These are phyloP conservation scores for Ziziphus jujuba DNA, from an alignment of 306 rosid species.

Conservation along the genomic window DNA sequence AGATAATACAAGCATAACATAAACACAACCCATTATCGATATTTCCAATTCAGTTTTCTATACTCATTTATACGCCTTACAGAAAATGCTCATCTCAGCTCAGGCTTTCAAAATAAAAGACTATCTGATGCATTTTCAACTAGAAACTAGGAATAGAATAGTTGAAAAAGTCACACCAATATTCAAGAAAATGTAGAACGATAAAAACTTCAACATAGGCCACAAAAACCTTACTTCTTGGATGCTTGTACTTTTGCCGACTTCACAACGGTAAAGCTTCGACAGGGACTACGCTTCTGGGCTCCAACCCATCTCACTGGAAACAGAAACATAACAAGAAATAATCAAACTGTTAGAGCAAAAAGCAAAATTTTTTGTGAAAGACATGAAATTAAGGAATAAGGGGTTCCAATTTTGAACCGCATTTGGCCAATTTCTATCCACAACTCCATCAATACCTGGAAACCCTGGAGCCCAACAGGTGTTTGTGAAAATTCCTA, in stretches of 20 bases:
- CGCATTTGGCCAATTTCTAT: conserved; percentile 2
- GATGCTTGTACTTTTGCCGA: conserved; percentile 45
- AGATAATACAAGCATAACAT: not conserved
- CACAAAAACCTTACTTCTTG: conserved; percentile 55
- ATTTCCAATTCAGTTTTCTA: not conserved
- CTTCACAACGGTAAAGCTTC: conserved; percentile 55
- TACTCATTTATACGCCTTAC: not conserved
- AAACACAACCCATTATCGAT: not conserved
- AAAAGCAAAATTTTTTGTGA: not conserved
- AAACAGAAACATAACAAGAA: not conserved
- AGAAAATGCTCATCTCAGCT: not conserved
- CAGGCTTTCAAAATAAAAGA: not conserved
- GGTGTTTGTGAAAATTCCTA: conserved; percentile 17
- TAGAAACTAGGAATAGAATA: not conserved
- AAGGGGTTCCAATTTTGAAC: not conserved
- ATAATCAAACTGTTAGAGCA: not conserved
- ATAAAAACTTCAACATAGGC: not conserved
- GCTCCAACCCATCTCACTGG: conserved; percentile 44
- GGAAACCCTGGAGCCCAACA: not conserved
- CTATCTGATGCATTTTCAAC: not conserved
- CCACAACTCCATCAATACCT: not conserved
- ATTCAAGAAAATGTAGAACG: not conserved
- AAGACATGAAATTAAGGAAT: not conserved
- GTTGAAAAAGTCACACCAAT: not conserved
- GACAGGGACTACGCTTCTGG: conserved; percentile 31